phyloP scores from a whole-genome alignment of 192 early-diverging fungal genomes.

The Mortierella hygrophila region DNA sequence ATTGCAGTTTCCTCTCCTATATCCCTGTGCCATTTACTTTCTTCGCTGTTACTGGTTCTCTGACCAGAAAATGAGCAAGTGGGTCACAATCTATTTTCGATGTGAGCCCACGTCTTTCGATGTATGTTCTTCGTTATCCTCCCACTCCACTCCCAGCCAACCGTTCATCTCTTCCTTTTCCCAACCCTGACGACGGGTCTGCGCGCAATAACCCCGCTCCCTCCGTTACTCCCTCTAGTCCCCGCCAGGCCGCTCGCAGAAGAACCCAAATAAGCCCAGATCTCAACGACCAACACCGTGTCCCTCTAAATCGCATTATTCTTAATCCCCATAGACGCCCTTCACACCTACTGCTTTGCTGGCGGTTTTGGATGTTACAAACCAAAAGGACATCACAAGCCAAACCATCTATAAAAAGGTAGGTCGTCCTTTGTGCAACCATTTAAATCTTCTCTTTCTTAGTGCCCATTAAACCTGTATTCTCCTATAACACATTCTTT shows the following conservation, averaged over 20 bases:
- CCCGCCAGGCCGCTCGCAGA: background rate
- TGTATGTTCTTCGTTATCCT: background rate
- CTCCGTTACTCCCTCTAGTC: background rate
- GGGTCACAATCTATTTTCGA: slow-evolving; percentile 2
- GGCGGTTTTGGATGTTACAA: background rate
- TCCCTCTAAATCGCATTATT: background rate
- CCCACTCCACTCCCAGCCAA: background rate
- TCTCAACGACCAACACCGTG: background rate
- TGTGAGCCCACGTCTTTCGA: background rate
- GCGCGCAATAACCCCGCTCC: too few relatives aligned
- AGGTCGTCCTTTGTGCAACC: background rate
- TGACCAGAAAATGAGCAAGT: background rate
- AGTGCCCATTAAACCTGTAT: slow-evolving; percentile 2
- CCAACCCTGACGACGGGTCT: background rate
- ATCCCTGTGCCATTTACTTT: too few relatives aligned
- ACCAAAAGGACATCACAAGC: background rate
- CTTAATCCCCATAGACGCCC: background rate
- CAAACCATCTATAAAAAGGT: slow-evolving; percentile 1
- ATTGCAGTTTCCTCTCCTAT: too few relatives aligned
- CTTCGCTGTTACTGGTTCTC: background rate
- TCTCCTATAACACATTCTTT: background rate
- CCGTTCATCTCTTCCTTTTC: background rate
- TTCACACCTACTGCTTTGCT: background rate
- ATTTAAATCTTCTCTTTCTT: background rate
- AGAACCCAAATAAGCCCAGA: background rate